Evolutionary conservation across 495 filamentous ascomycete genomes (phyloP).

Genomic region (Aspergillus sparsus): DNA sequence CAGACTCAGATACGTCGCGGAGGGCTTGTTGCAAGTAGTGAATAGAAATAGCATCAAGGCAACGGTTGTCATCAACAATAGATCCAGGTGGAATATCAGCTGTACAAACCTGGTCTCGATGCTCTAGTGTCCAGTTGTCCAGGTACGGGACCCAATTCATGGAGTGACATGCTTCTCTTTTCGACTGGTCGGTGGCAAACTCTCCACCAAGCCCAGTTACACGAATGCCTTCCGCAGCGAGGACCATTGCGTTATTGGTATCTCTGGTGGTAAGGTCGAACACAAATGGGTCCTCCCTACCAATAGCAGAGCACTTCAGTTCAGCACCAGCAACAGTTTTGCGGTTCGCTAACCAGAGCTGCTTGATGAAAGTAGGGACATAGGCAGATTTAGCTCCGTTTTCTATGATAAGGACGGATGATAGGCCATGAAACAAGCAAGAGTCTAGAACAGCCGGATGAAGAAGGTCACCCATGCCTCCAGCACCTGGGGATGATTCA

Average conservation of each 20-base stretch:
- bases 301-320: neutral
- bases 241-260: neutral
- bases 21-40: constrained; percentile 5
- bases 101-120: constrained; percentile 12
- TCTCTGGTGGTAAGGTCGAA: constrained; percentile 7
- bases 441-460: constrained; percentile 15
- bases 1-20: constrained; percentile 3
- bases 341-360: constrained; percentile 14
- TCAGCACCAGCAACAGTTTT: neutral
- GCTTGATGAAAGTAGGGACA: constrained; percentile 17
- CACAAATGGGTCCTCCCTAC: constrained; percentile 9
- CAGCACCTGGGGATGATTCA: neutral
- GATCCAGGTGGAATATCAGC: constrained; percentile 4
- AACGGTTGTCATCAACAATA: neutral
- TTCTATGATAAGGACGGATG: constrained; percentile 5
- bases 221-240: constrained; percentile 15
- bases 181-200: neutral
- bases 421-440: constrained; percentile 12
- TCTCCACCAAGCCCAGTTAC: constrained; percentile 15
- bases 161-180: constrained; percentile 12
- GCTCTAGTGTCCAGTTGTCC: constrained; percentile 10
- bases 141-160: constrained; percentile 12
- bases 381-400: constrained; percentile 9
- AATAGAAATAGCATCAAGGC: constrained; percentile 3
- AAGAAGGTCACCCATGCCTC: constrained; percentile 14